These are phyloP conservation scores for Diplocarpon mali DNA, from an alignment of 2,329 filamentous ascomycete genomes.

Conservation along the genomic window DNA sequence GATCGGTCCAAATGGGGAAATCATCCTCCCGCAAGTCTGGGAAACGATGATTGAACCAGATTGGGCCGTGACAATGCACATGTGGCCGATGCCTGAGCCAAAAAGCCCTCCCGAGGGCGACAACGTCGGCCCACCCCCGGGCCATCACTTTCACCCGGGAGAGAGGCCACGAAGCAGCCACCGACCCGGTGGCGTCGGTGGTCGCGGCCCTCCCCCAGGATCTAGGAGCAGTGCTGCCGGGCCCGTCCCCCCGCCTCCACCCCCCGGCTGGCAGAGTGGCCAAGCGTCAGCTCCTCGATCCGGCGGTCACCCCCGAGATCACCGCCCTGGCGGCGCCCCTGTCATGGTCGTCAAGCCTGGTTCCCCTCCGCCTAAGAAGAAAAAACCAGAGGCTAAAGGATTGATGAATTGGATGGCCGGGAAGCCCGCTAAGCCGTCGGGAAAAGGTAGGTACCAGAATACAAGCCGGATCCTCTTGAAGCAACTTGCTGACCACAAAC, in stretches of 20 bases:
- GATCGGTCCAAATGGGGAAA: constrained; percentile 67
- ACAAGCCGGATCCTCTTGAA: neutral
- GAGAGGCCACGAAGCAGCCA: constrained; percentile 6
- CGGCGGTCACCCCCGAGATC: constrained; percentile 1
- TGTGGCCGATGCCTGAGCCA: constrained; percentile 48
- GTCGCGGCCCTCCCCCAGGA: constrained; percentile 8
- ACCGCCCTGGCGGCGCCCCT: constrained; percentile 8
- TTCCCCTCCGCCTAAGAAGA: constrained; percentile 7
- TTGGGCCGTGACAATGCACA: constrained; percentile 58
- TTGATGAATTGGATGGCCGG: constrained; percentile 24
- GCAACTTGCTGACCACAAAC: constrained; percentile 4
- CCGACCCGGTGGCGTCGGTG: constrained; percentile 7
- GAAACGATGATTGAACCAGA: constrained; percentile 72
- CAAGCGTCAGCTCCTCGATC: constrained; percentile 6
- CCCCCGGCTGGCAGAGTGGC: constrained; percentile 3
- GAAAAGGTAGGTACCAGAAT: constrained; percentile 18
- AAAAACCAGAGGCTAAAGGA: constrained; percentile 13
- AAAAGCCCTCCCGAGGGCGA: constrained; percentile 1
- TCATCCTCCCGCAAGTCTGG: constrained; percentile 74
- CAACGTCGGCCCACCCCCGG: constrained; percentile 8
- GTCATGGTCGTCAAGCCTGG: constrained; percentile 12
- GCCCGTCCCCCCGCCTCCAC: constrained; percentile 5
- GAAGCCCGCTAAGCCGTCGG: constrained; percentile 19
- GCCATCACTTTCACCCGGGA: constrained; percentile 8
- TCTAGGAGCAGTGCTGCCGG: neutral